phyloP scores from a whole-genome alignment of 345 rosid species.

The Firmiana major region DNA sequence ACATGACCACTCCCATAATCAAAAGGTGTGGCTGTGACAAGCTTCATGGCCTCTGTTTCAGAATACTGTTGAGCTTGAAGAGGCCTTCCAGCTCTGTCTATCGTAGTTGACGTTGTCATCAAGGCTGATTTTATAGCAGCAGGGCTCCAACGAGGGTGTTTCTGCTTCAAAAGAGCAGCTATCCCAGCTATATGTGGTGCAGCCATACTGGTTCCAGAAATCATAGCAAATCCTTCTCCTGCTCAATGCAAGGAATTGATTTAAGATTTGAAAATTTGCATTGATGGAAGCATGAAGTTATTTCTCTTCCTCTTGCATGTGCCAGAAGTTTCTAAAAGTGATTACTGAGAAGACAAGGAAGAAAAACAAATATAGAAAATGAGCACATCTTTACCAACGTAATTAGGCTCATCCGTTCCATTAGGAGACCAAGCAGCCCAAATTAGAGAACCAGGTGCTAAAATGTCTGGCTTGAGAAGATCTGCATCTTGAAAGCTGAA shows the following conservation, averaged over 20 bases:
- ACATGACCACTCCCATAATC: conserved; percentile 99
- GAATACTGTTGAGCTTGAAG: conserved; percentile 92
- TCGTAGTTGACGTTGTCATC: conserved; percentile 81
- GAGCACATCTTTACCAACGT: conserved; percentile 48
- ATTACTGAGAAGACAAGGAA: conserved; percentile 5
- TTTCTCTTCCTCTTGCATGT: conserved; percentile 7
- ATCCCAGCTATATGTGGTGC: conserved; percentile 99
- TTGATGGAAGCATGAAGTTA: not conserved
- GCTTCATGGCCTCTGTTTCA: conserved; percentile 69
- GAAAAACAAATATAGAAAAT: not conserved
- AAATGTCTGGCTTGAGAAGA: conserved; percentile 96
- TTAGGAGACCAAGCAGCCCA: conserved; percentile 99
- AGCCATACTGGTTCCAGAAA: conserved; percentile 99
- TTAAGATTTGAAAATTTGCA: not conserved
- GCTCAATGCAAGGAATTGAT: conserved; percentile 22
- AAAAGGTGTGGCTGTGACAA: conserved; percentile 83
- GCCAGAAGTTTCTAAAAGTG: not conserved
- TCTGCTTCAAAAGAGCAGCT: conserved; percentile 97
- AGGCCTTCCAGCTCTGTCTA: conserved; percentile 89
- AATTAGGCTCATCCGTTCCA: conserved; percentile 96
- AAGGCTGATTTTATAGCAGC: conserved; percentile 95
- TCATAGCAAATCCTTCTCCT: conserved; percentile 97
- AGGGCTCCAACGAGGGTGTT: conserved; percentile 95
- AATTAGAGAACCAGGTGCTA: conserved; percentile 95
- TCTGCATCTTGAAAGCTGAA: conserved; percentile 95